phyloP scores from a whole-genome alignment of 208 protist genomes.

The Leishmania aethiopica region DNA sequence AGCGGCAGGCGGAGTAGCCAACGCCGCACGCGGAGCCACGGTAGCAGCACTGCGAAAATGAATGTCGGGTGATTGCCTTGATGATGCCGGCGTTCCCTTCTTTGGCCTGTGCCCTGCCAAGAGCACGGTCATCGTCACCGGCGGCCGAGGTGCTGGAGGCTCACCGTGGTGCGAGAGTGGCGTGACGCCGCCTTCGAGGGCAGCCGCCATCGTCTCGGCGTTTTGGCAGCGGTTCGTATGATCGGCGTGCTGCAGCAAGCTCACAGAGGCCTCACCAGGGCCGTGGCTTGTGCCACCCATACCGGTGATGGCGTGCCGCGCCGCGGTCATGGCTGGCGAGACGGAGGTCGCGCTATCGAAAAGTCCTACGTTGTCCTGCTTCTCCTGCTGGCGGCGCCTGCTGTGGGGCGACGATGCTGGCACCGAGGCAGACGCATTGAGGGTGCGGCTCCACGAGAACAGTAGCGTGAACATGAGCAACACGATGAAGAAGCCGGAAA shows the following conservation, averaged over 20 bases:
- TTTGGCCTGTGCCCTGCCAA: not conserved
- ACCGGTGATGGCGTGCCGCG: not conserved
- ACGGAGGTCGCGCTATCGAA: too few relatives aligned
- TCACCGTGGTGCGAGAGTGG: not conserved
- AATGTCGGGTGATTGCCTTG: too few relatives aligned
- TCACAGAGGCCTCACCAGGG: not conserved
- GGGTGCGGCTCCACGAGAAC: not conserved
- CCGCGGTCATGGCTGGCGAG: not conserved
- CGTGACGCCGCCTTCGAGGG: not conserved
- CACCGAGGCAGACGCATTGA: too few relatives aligned
- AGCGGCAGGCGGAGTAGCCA: not conserved
- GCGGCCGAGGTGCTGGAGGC: not conserved
- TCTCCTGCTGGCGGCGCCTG: not conserved
- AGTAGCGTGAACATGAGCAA: slow-evolving; percentile 4
- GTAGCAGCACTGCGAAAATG: not conserved
- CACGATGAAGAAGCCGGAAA: not conserved
- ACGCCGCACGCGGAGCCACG: not conserved
- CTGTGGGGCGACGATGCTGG: not conserved
- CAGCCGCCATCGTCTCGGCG: not conserved
- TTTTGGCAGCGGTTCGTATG: not conserved
- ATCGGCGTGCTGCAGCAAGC: not conserved
- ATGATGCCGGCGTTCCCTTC: not conserved
- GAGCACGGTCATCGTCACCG: not conserved
- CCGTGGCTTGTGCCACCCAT: not conserved
- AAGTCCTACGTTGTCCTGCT: not conserved